A percentile compares a stretch with the other conserved stretches of the same genome.
Evolutionary conservation across 345 rosid species (phyloP).

Genomic region (Lenwebbia sp.): DNA sequence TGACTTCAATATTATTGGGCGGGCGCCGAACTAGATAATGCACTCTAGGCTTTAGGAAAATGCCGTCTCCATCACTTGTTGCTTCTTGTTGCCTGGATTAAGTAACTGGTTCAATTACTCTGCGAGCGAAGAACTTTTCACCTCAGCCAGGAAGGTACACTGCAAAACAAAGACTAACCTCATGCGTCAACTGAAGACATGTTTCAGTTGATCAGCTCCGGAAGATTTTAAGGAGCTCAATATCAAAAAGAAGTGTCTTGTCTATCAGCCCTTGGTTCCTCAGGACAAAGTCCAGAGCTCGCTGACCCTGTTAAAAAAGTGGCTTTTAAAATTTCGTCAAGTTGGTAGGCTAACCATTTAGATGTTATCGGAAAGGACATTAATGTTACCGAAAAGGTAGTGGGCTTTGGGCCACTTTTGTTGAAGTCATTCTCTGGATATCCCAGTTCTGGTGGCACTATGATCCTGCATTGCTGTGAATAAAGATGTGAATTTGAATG

Average conservation of each 20-base stretch:
- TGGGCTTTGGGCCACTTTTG: constrained; percentile 70
- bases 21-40: neutral
- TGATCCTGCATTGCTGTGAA: constrained; percentile 67
- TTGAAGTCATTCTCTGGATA: constrained; percentile 87
- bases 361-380: neutral
- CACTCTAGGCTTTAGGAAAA: neutral
- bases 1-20: neutral
- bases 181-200: neutral
- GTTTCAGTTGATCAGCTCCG: constrained; percentile 17
- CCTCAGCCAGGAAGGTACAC: neutral
- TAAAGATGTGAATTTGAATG: constrained; percentile 9
- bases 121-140: neutral
- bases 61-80: neutral
- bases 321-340: neutral
- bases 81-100: neutral
- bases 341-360: neutral
- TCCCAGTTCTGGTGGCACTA: constrained; percentile 94
- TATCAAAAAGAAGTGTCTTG: constrained; percentile 88
- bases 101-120: neutral
- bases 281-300: constrained; percentile 92
- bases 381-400: constrained; percentile 74
- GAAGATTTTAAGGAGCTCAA: constrained; percentile 77
- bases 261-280: constrained; percentile 91
- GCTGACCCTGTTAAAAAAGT: constrained; percentile 56
- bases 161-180: constrained; percentile 3